These are phyloP conservation scores for Pseudotulostoma volvatum DNA, from an alignment of 495 filamentous ascomycete species.

Conservation along the genomic window DNA sequence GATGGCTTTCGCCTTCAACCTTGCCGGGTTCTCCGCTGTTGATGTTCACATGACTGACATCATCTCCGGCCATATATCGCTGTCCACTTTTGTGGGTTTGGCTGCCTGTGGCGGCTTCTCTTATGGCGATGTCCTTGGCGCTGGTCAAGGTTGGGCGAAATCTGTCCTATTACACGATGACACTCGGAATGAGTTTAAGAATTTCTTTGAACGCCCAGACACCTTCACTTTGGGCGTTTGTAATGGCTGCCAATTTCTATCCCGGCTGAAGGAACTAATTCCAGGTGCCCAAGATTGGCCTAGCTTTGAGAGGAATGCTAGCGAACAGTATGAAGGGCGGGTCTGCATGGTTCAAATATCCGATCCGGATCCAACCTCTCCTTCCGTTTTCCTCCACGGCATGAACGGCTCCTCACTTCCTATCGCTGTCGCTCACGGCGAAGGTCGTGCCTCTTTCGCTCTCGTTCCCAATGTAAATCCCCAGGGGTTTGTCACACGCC, in stretches of 20 bases:
- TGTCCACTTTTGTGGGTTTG: conserved; percentile 69
- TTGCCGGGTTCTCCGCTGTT: conserved; percentile 75
- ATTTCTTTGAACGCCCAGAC: conserved; percentile 76
- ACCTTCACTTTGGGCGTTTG: conserved; percentile 92
- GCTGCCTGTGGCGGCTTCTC: conserved; percentile 95
- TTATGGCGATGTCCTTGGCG: conserved; percentile 90
- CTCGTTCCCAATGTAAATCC: conserved; percentile 20
- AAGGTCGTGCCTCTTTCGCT: conserved; percentile 72
- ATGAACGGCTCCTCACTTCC: conserved; percentile 76
- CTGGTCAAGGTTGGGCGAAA: conserved; percentile 93
- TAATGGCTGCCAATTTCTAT: conserved; percentile 95
- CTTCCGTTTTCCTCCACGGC: conserved; percentile 82
- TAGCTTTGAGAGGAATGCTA: conserved; percentile 67
- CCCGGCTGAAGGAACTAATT: conserved; percentile 65
- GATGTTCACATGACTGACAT: conserved; percentile 98
- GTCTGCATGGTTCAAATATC: conserved; percentile 74
- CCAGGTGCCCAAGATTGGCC: conserved; percentile 80
- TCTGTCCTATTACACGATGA: conserved; percentile 71
- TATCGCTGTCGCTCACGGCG: conserved; percentile 81
- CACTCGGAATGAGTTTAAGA: conserved; percentile 57
- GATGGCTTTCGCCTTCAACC: conserved; percentile 93
- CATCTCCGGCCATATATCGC: conserved; percentile 54
- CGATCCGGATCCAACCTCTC: conserved; percentile 35
- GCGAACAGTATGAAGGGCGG: conserved; percentile 86
- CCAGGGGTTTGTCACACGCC: conserved; percentile 38